A percentile compares a stretch with the other conserved stretches of the same genome.
phyloP scores from a whole-genome alignment of 2,329 filamentous ascomycete genomes.

The Fusarium torreyae region DNA sequence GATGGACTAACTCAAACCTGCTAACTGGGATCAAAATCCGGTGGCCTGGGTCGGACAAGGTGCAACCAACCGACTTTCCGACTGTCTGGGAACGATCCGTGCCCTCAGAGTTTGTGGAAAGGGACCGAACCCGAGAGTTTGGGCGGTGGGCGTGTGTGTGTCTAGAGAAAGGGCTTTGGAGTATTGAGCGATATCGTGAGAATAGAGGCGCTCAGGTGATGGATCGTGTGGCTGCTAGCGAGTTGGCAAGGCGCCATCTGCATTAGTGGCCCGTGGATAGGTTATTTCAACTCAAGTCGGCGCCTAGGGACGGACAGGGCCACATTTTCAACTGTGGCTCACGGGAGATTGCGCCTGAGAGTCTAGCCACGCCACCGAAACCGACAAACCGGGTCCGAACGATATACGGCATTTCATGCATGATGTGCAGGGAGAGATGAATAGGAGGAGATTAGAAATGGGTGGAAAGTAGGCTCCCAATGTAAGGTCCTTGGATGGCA shows the following conservation, averaged over 20 bases:
- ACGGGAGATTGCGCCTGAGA: constrained; percentile 23
- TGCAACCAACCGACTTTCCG: constrained; percentile 41
- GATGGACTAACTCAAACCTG: constrained; percentile 42
- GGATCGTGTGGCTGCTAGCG: background rate
- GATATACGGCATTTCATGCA: constrained; percentile 4
- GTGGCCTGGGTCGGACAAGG: constrained; percentile 46
- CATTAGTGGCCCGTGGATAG: background rate
- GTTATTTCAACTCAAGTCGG: background rate
- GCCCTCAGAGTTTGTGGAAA: constrained; percentile 8
- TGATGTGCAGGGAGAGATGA: constrained; percentile 12
- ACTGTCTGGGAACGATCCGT: constrained; percentile 39
- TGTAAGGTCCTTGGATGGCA: background rate
- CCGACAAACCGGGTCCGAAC: constrained; percentile 11
- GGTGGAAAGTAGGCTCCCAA: background rate
- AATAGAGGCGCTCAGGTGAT: background rate
- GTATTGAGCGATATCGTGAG: background rate
- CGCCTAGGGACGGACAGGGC: background rate
- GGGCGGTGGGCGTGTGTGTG: constrained; percentile 6
- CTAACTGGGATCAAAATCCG: constrained; percentile 46
- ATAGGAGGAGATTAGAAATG: constrained; percentile 29
- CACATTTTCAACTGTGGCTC: constrained; percentile 2
- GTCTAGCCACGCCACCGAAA: constrained; percentile 21
- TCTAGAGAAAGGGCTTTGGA: background rate
- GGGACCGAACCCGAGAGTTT: constrained; percentile 10
- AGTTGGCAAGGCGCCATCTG: background rate